These are phyloP conservation scores for Neopestalotiopsis rosae DNA, from an alignment of 2,329 filamentous ascomycete genomes.

Conservation along the genomic window DNA sequence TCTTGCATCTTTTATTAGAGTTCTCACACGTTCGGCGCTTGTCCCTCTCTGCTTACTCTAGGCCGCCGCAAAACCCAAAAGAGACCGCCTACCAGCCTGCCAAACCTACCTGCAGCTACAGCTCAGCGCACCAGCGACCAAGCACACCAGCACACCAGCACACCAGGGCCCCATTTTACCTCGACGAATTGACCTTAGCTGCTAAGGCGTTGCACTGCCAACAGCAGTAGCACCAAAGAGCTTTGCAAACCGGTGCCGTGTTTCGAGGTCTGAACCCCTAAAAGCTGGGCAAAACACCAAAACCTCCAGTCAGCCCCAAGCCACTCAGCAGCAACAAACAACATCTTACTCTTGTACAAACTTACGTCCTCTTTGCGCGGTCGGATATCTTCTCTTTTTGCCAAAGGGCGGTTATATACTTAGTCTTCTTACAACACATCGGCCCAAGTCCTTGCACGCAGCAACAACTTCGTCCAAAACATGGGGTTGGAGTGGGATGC, in stretches of 20 bases:
- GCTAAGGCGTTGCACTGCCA: conserved; percentile 9
- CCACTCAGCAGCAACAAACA: not conserved
- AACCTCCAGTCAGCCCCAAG: not conserved
- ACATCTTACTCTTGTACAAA: not conserved
- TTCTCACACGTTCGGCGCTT: not conserved
- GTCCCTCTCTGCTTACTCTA: not conserved
- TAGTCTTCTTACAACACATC: not conserved
- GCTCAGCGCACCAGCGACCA: not conserved
- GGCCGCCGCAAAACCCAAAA: not conserved
- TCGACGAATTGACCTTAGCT: not conserved
- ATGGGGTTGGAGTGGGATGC: conserved; percentile 51
- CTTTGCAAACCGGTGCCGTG: conserved; percentile 15
- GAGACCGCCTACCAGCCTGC: no score
- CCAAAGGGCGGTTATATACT: not conserved
- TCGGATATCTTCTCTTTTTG: not conserved
- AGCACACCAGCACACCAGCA: not conserved
- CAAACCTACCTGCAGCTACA: no score
- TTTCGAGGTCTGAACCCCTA: conserved; percentile 15
- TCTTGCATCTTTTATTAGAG: not conserved
- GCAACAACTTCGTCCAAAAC: not conserved
- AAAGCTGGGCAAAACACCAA: not conserved
- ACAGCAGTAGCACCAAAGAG: conserved; percentile 5
- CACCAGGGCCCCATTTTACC: not conserved
- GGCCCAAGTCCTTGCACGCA: not conserved
- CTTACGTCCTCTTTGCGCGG: not conserved